Evolutionary conservation across 208 protist species (phyloP).

Genomic region (Trypanosoma conorhini): DNA sequence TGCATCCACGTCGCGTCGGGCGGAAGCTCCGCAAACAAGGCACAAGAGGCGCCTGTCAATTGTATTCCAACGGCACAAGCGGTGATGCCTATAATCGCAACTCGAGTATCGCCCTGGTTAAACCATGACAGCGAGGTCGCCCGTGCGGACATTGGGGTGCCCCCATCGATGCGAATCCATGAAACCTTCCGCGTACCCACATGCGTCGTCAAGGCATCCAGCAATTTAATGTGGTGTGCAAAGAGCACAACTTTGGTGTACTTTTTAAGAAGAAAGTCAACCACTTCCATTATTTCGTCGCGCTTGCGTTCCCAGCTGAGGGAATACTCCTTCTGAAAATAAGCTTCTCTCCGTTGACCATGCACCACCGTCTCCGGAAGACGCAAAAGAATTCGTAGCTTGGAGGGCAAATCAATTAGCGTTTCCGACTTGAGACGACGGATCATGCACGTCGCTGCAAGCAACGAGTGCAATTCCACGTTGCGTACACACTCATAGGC

Average conservation of each 20-base stretch:
- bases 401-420: slow-evolving; percentile 66
- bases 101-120: slow-evolving; percentile 33
- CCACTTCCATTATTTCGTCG: slow-evolving; percentile 56
- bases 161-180: slow-evolving; percentile 68
- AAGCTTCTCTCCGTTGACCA: slow-evolving; percentile 1
- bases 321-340: slow-evolving; percentile 70
- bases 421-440: slow-evolving; percentile 72
- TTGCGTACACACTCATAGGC: slow-evolving; percentile 43
- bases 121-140: slow-evolving; percentile 41
- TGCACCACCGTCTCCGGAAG: slow-evolving; percentile 26
- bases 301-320: slow-evolving; percentile 53
- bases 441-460: slow-evolving; percentile 55
- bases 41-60: slow-evolving; percentile 59
- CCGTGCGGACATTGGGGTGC: slow-evolving; percentile 40
- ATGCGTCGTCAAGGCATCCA: slow-evolving; percentile 41
- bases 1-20: slow-evolving; percentile 76
- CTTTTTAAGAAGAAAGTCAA: slow-evolving; percentile 57
- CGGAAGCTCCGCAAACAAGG: slow-evolving; percentile 85
- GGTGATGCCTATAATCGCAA: slow-evolving; percentile 77
- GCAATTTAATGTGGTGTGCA: slow-evolving; percentile 73
- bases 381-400: slow-evolving; percentile 63
- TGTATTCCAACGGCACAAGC: slow-evolving; percentile 78
- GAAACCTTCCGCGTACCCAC: slow-evolving; percentile 28
- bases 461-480: slow-evolving; percentile 49
- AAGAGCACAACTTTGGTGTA: slow-evolving; percentile 69